A percentile compares a stretch with the other conserved stretches of the same genome.
Evolutionary conservation across 768 basidiomycete species (phyloP).

Genomic region (Leccinum boreale): DNA sequence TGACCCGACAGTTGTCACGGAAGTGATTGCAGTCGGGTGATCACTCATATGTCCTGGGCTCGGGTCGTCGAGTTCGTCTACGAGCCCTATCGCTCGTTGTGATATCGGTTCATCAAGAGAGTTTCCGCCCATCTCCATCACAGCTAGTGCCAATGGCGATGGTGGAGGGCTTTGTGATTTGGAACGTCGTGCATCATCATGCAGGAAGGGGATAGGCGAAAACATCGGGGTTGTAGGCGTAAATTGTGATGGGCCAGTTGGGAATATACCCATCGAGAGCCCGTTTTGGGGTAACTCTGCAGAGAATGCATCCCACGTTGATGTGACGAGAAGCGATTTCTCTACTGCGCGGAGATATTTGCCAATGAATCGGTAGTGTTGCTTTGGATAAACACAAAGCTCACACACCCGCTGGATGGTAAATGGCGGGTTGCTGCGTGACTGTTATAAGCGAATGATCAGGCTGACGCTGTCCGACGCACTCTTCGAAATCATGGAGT

Average conservation of each 20-base stretch:
- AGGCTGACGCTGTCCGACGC: slow-evolving; percentile 23
- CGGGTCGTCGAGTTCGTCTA: slow-evolving; percentile 85
- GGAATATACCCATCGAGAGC: slow-evolving; percentile 28
- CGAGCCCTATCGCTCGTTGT: slow-evolving; percentile 64
- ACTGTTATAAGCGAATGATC: slow-evolving; percentile 3
- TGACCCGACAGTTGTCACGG: slow-evolving; percentile 50
- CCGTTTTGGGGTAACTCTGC: slow-evolving; percentile 35
- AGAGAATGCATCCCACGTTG: slow-evolving; percentile 71
- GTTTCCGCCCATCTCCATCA: slow-evolving; percentile 30
- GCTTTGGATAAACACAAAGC: slow-evolving; percentile 63
- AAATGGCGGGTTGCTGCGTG: slow-evolving; percentile 63
- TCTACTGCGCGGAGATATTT: slow-evolving; percentile 89
- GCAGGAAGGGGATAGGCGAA: slow-evolving; percentile 84
- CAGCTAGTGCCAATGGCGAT: slow-evolving; percentile 59
- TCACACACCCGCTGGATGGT: slow-evolving; percentile 90
- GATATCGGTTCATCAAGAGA: slow-evolving; percentile 34
- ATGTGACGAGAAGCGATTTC: slow-evolving; percentile 79
- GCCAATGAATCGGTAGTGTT: slow-evolving; percentile 72
- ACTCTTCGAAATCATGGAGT: slow-evolving; percentile 77
- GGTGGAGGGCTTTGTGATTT: slow-evolving; percentile 78
- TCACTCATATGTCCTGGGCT: slow-evolving; percentile 82
- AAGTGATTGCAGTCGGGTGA: slow-evolving; percentile 65
- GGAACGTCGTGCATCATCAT: slow-evolving; percentile 77
- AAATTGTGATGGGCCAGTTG: slow-evolving; percentile 48
- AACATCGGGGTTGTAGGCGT: slow-evolving; percentile 78